Conservation (phyloP, 331 rosid species). For the Malus hybrid region DNA sequence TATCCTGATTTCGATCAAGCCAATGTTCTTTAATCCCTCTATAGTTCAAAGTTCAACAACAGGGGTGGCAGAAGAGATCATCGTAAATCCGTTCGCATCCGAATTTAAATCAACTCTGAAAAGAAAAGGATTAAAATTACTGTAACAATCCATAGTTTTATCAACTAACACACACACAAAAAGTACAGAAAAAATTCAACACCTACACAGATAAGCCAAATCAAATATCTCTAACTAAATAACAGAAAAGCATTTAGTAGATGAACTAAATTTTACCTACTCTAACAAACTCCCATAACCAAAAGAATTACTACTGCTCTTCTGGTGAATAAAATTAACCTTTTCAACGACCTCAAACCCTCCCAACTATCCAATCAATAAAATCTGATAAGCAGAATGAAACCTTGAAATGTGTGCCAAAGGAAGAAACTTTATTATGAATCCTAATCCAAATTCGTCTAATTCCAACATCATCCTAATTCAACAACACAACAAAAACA, state of each 20-base stretch:
- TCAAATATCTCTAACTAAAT: no score
- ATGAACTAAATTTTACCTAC: constrained; percentile 4
- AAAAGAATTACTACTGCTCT: neutral
- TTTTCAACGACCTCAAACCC: no score
- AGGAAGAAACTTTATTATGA: neutral
- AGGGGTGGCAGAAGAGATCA: constrained; percentile 5
- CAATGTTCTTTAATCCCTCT: constrained; percentile 14
- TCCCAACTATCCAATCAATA: no score
- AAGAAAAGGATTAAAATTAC: neutral
- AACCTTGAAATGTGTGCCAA: neutral
- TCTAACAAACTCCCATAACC: neutral
- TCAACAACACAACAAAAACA: neutral
- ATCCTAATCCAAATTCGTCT: neutral
- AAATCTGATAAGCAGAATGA: neutral
- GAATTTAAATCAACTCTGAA: neutral
- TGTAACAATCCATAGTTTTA: neutral
- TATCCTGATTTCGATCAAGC: constrained; percentile 10
- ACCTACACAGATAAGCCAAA: neutral
- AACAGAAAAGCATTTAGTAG: neutral
- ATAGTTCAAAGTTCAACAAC: constrained; percentile 11
- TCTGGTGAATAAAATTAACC: neutral
- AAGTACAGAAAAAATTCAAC: neutral
- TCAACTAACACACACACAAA: neutral
- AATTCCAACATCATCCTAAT: neutral
- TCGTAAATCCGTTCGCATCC: neutral